Evolutionary conservation across 139 green algal species (phyloP).

Genomic region (Micractinium sp.): DNA sequence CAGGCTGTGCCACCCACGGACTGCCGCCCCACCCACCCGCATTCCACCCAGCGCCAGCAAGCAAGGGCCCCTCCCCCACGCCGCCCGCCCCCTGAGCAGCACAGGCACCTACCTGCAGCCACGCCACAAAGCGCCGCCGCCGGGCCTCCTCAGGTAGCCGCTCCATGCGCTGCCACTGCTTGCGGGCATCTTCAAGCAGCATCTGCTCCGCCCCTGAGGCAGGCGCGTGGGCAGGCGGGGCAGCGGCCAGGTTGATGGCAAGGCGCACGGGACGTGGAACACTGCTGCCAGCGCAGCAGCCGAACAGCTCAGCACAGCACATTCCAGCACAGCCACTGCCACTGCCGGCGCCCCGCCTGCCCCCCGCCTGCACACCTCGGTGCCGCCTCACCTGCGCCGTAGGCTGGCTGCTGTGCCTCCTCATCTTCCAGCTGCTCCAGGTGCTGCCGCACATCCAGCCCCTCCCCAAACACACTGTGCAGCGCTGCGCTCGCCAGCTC

Average conservation of each 20-base stretch:
- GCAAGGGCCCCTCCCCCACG: no score
- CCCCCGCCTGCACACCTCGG: neutral
- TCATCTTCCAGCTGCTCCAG: slow-evolving; percentile 32
- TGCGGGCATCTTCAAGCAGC: slow-evolving; percentile 46
- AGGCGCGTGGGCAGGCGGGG: neutral
- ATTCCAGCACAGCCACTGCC: neutral
- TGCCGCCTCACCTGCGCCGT: neutral
- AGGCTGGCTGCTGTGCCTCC: neutral
- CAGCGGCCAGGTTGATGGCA: neutral
- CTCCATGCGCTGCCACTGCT: slow-evolving; percentile 31
- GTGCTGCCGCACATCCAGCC: slow-evolving; percentile 31
- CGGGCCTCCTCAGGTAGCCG: slow-evolving; percentile 39
- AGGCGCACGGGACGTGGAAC: neutral
- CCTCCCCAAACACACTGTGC: slow-evolving; percentile 49
- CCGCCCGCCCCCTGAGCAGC: no score
- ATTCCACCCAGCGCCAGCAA: no score
- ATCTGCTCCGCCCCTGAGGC: slow-evolving; percentile 22
- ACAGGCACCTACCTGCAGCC: slow-evolving; percentile 49
- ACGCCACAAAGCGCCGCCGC: slow-evolving; percentile 48
- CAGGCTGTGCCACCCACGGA: no score
- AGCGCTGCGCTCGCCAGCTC: slow-evolving; percentile 34
- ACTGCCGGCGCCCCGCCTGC: no score
- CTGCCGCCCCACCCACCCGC: no score
- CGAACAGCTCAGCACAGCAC: neutral
- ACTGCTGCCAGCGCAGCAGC: neutral